Evolutionary conservation across 164 flowering plant species (phyloP).

Genomic region (Chimonanthus praecox): DNA sequence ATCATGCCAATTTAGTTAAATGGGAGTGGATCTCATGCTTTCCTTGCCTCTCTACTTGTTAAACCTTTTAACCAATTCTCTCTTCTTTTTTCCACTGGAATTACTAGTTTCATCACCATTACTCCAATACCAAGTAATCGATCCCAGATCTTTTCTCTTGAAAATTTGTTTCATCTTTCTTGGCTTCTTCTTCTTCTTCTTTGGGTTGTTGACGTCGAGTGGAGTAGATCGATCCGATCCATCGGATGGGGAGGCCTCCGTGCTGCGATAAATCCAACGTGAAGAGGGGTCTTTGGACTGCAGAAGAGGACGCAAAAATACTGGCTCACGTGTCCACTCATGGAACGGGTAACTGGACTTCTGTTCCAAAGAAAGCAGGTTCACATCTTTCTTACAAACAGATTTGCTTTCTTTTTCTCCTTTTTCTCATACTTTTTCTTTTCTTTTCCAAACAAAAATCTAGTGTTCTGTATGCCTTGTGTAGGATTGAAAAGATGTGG

Average conservation of each 20-base stretch:
- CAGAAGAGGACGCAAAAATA: slow-evolving; percentile 66
- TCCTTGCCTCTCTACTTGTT: slow-evolving; percentile 53
- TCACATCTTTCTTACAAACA: not conserved
- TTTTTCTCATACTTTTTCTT: not conserved
- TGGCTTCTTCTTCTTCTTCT: not conserved
- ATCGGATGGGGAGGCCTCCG: slow-evolving; percentile 56
- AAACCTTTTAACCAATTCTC: slow-evolving; percentile 32
- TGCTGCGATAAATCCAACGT: slow-evolving; percentile 58
- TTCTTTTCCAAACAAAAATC: not conserved
- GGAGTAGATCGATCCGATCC: not conserved
- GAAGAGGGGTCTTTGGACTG: slow-evolving; percentile 57
- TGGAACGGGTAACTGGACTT: slow-evolving; percentile 70
- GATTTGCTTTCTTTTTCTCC: not conserved
- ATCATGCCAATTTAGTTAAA: slow-evolving; percentile 61
- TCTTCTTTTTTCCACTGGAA: slow-evolving; percentile 12
- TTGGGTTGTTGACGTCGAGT: not conserved
- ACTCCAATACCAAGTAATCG: not conserved
- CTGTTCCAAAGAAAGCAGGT: slow-evolving; percentile 76
- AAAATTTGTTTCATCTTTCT: not conserved
- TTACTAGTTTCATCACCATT: slow-evolving; percentile 11
- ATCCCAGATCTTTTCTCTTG: not conserved
- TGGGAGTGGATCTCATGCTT: slow-evolving; percentile 48
- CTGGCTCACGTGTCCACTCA: slow-evolving; percentile 53
- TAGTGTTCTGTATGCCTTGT: slow-evolving; percentile 1
- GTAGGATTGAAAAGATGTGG: slow-evolving; percentile 80